Evolutionary conservation across 805 yeast species (phyloP), one percentile per base, ranked within the genome.

Genomic region (Blastobotrys parvus): DNA sequence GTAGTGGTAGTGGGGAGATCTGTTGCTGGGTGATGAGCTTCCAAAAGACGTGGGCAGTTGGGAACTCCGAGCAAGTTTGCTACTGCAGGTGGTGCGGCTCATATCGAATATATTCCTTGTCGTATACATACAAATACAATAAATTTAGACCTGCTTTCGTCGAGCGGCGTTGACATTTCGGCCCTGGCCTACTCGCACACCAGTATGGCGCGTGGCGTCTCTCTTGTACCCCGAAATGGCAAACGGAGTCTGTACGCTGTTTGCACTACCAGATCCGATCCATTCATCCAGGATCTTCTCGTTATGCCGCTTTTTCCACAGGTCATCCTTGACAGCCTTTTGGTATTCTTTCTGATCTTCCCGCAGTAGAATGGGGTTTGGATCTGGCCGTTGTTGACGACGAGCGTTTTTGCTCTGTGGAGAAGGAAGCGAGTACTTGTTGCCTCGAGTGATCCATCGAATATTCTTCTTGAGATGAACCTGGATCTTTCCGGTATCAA

Each of bases 281-380:
- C 94, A 92, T 55, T 86, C 87, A 52, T 82, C 80, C 49, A 88
- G 67, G 45, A 83, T 69, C 49, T 89, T 89, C 56, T 89, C 97
- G 55, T 85, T 86, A 55, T 85, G 83, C 55, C 84, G 74, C 56
- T 84, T 75, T 53, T 80, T 82, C 94, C 96, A 87, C 35, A 80
- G 80, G 43, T 89, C 94, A 55, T 85, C 81, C 60, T 88, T 88
- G 46, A 90, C 60, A 1, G 95, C 95, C 61, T 82, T 80, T 51
- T 78, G 77, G 62, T 92, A 92, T 63, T 92, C 98, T 56, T 83
- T 85, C 67, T 92, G 97, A 64, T 92, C 99, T 62, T 85, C 97
- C 54, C 94, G 77, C 44, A 88, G 71, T 38, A 83, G 71, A 54
- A 88, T 90, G 51, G 81, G 88, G 61, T 71, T 80, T 3, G 89